Base-by-base conservation (phyloP, 179 eudicot species). In the Carnegiea gigantea region DNA sequence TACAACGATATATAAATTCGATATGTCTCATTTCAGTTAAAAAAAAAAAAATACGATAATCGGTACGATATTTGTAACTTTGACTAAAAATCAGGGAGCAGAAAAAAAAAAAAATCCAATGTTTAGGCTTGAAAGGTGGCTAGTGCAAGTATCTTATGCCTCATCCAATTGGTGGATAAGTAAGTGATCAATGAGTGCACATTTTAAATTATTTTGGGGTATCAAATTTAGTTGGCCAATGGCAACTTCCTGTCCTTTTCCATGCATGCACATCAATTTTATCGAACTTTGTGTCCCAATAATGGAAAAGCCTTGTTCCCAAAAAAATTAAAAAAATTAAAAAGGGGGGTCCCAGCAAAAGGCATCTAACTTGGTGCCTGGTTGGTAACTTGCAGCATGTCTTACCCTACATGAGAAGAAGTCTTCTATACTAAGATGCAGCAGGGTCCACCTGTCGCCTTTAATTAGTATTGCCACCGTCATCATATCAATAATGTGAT, bases 351-450 rank as follows among this genome's bases (percentile, higher is more conserved):
- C 77, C 84, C 60, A 33, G 18, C 65, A 77, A 78, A 73, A 38
- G 13, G 73, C 67, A 78, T 82, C 24, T 59, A 36, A 73, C 49
- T 65, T 44, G 82, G 49, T 74, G 85, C 79, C 79, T 64, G 57
- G 65, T 5, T 64, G 10, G 26, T 24, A n/a, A 64, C 12, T 73
- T 49, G 78, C 70, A 83, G 82, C 82, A 51, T 83, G 82, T 75
- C 59, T 72, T n/a, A 13, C 20, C 57, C 57, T 11, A 51, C 57
- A 51, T 40, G 44, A 40, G 44, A 40, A 2, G 44, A 5, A 7
- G 68, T 49, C 53, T 70, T 68, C n/a, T 70, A 40, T 68, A 40
- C n/a, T 24, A 18, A 17, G 51, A 23, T 75, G 33, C 33, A 18
- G 44, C 59, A 71, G 44, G 81, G 78, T 30, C 84, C 81, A 82